A percentile compares a stretch with the other conserved stretches of the same genome.
Conservation (phyloP, 2,329 filamentous ascomycete genomes). For the Colletotrichum nymphaeae region DNA sequence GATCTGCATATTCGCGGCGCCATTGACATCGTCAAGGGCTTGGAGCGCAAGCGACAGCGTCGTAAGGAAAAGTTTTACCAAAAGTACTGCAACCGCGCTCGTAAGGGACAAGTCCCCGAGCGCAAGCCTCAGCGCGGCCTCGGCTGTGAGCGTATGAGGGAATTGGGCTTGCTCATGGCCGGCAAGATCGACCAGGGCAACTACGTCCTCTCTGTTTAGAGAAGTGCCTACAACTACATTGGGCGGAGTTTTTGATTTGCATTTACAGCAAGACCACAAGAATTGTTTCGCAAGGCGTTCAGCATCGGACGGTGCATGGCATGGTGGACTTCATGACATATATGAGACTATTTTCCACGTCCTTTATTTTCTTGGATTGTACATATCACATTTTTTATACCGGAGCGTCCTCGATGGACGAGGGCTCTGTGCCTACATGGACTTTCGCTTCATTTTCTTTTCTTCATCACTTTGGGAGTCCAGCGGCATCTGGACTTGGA, state of each 20-base stretch:
- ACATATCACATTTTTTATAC: conserved; percentile 27
- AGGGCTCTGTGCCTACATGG: conserved; percentile 17
- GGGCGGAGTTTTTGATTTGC: conserved; percentile 14
- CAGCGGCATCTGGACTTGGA: conserved; percentile 29
- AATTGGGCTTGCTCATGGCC: conserved; percentile 89
- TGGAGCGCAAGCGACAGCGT: conserved; percentile 93
- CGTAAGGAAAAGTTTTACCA: conserved; percentile 93
- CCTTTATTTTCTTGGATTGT: conserved; percentile 32
- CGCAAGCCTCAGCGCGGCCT: conserved; percentile 82
- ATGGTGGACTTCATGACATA: conserved; percentile 39
- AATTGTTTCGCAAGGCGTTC: conserved; percentile 30
- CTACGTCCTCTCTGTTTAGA: conserved; percentile 79
- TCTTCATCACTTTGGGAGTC: conserved; percentile 10
- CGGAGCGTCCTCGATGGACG: conserved; percentile 7
- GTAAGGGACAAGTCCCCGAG: conserved; percentile 72
- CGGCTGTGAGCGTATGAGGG: conserved; percentile 88
- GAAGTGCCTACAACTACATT: conserved; percentile 11
- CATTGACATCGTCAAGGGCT: conserved; percentile 96
- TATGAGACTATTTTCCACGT: conserved; percentile 36
- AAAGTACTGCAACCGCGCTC: conserved; percentile 87
- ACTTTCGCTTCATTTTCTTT: conserved; percentile 27
- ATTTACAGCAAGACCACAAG: conserved; percentile 19
- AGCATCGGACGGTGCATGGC: conserved; percentile 32
- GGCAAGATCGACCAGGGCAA: conserved; percentile 81
- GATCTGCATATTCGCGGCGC: conserved; percentile 86